Conservation (phyloP, 2,329 filamentous ascomycete species). For the Tolypocladium sp. region DNA sequence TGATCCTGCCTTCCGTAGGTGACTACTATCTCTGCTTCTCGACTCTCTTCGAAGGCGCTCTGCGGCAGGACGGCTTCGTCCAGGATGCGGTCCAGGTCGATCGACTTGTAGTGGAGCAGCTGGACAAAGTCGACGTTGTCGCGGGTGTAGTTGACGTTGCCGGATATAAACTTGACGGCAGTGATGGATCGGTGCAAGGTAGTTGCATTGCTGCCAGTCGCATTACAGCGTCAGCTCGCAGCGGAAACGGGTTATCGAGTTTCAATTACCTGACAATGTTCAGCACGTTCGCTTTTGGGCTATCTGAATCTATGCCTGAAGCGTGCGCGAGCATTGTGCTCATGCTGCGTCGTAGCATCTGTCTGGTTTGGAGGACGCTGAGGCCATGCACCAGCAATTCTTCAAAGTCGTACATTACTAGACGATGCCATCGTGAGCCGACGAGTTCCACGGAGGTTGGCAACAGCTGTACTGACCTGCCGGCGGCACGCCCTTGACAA, state of each 20-base stretch:
- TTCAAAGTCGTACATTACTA: slow-evolving; percentile 1
- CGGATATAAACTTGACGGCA: neutral
- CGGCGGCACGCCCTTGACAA: slow-evolving; percentile 1
- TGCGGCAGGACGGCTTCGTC: neutral
- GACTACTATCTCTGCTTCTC: neutral
- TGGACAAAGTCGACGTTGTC: slow-evolving; percentile 1
- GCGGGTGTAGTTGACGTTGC: neutral
- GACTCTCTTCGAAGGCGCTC: neutral
- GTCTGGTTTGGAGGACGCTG: neutral
- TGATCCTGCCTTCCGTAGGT: neutral
- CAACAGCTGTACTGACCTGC: neutral
- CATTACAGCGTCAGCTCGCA: neutral
- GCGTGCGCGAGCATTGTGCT: slow-evolving; percentile 1
- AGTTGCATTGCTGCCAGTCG: neutral
- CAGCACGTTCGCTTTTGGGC: neutral
- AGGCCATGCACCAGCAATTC: neutral
- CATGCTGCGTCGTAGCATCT: neutral
- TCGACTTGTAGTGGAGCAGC: slow-evolving; percentile 1
- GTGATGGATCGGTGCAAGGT: neutral
- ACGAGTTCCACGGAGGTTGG: neutral
- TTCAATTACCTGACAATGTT: neutral
- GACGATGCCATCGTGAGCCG: neutral
- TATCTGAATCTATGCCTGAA: neutral
- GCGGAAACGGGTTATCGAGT: neutral
- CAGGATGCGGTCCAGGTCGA: neutral